Percentiles rank a stretch among this genome's conserved stretches.
Conservation (phyloP, 75 land plant genomes). For the Isoetes taiwanensis region DNA sequence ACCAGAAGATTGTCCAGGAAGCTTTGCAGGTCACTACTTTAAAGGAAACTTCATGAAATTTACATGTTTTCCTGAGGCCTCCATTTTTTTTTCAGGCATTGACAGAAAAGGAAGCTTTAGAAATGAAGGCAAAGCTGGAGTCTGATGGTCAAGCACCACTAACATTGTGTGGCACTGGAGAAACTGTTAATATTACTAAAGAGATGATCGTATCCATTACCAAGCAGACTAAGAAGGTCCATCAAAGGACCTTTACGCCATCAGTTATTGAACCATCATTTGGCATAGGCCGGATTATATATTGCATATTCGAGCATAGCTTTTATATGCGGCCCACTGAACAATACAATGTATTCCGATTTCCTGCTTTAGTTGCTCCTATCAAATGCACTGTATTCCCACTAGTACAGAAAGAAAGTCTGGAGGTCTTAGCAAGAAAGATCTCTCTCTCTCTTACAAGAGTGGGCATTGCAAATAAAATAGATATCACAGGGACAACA, state of each 20-base stretch:
- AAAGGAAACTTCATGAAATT: too few species aligned
- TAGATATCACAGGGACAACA: constrained; percentile 85
- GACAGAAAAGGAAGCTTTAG: constrained; percentile 76
- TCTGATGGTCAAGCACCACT: constrained; percentile 60
- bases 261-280: constrained; percentile 96
- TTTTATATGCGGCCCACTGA: constrained; percentile 75
- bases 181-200: constrained; percentile 52
- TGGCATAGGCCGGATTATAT: constrained; percentile 95
- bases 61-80: too few species aligned
- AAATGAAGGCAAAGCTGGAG: constrained; percentile 60
- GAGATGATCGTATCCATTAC: constrained; percentile 85
- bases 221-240: constrained; percentile 51
- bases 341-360: constrained; percentile 70
- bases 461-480: constrained; percentile 65
- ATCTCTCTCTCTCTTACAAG: constrained; percentile 53
- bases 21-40: constrained; percentile 96
- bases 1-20: constrained; percentile 61
- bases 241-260: constrained; percentile 77
- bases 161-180: constrained; percentile 64
- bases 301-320: constrained; percentile 85
- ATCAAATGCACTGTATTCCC: constrained; percentile 96
- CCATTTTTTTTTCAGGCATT: constrained; percentile 49
- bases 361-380: constrained; percentile 86
- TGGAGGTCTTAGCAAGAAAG: constrained; percentile 39
- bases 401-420: constrained; percentile 55